Evolutionary conservation across 2,329 filamentous ascomycete genomes (phyloP), one percentile per base, ranked within the genome.

Genomic region (Penicillium crustosum): DNA sequence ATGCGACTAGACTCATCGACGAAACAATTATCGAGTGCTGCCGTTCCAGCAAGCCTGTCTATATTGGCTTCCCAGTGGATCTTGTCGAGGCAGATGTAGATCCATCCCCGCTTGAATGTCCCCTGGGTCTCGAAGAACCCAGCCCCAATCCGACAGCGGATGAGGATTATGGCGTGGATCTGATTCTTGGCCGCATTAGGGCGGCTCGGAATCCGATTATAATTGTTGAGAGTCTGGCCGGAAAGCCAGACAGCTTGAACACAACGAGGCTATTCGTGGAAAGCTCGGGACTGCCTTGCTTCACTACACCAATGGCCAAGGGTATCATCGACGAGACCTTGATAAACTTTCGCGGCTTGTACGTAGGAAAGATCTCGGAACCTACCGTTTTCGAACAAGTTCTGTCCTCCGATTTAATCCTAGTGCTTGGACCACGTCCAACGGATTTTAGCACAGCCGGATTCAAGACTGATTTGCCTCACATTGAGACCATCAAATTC

Each of bases 281-380:
- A 53, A 89, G 87, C 75, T 89, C 89, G 0, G 79, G 83, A 7
- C 78, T 94, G 2, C 91, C 91, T 4, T 86, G 89, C 0, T 93
- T 93, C 64, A 88, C 90, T n/a, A 89, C 89, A 0, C 89, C 90
- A 3, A 93, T 94, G 88, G 91, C 90, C 35, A 95, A 94, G 77
- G 84, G 90, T 15, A 87, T 89, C 23, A 82, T 95, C 49, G 83
- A 93, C 68, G 91, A 95, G 73, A 83, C 82, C 4, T 81, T 88
- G 29, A 77, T 81, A 4, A 88, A 83, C 66, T 95, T 88, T 66
- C 88, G 88, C 27, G 91, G 91, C 57, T 88, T 95, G 2, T 94
- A 94, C 71, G 87, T 87, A 6, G 91, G 91, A 21, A 81, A 81
- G 55, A 89, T 86, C 36, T 90, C 87, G 27, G 82, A 86, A 44